Evolutionary conservation across 1,284 basidiomycete genomes (phyloP), one percentile per base, ranked within the genome.

Genomic region (Ceratobasidium sp.): DNA sequence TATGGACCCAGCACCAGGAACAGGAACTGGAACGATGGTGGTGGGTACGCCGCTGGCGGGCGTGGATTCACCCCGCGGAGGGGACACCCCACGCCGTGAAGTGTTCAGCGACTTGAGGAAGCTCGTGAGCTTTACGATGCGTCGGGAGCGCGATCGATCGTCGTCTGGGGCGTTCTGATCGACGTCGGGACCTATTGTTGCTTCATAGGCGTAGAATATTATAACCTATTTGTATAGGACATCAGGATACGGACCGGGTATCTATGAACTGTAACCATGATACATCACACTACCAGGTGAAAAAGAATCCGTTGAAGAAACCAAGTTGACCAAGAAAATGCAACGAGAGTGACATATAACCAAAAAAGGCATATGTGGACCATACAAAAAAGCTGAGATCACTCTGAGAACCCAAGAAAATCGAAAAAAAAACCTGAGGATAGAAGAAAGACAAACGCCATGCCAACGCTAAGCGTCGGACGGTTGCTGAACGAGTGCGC

Each of bases 81-180:
- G 39, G 72, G 69, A 69, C 56, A 61, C 54, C 5, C 56, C 56
- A 13, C 54, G 63, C 84, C 87, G 90, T 46, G 90, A 94, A 79
- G 91, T 93, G 4, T 94, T 96, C 81, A 92, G 92, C 5, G 93
- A 95, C 80, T 90, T 96, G 79, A 86, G 91, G 78, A 84, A 94
- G 29, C 90, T 96, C 79, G 93, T 96, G 43, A 93, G 88, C 78
- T 95, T 96, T 81, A 93, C 92, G 0, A 83, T 94, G 76, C 85
- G 93, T 79, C 86, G 91, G 77, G 92, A 93, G 13, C 63, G 76
- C 9, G 76, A 75, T 54, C 59, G 59, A 29, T 27, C 59, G 39
- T 37, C 56, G 56, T 58, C 56, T 58, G 29, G 29, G 56, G 56
- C 56, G 31, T n/a, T 58, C 56, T 58, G 34, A 58, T 58, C 56